Evolutionary conservation across 1,284 basidiomycete genomes (phyloP).

Genomic region (Coniophora puteana): DNA sequence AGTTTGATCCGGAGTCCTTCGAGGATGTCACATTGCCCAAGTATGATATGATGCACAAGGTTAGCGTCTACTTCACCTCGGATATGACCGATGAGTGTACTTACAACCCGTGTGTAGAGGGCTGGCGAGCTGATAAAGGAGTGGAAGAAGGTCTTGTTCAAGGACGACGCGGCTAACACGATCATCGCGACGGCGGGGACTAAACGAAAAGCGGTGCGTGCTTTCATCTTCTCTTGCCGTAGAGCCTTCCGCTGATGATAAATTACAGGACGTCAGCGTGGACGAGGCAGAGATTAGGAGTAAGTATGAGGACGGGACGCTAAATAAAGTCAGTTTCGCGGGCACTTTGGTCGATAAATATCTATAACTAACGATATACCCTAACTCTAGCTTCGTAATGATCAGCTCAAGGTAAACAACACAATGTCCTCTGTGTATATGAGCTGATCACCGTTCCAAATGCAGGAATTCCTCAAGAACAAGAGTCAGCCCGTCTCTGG

Average conservation of each 20-base stretch:
- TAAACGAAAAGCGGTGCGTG: conserved; percentile 69
- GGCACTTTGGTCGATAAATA: conserved; percentile 3
- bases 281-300: conserved; percentile 68
- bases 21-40: conserved; percentile 82
- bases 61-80: conserved; percentile 30
- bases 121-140: conserved; percentile 71
- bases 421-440: conserved; percentile 5
- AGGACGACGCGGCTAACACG: conserved; percentile 58
- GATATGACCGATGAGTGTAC: conserved; percentile 3
- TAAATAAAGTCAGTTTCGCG: conserved; percentile 56
- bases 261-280: conserved; percentile 48
- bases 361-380: conserved; percentile 12
- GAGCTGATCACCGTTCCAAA: conserved; percentile 4
- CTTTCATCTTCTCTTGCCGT: conserved; percentile 2
- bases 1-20: conserved; percentile 72
- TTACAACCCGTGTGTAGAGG: conserved; percentile 52
- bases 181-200: conserved; percentile 46
- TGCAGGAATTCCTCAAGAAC: conserved; percentile 64
- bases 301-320: conserved; percentile 51
- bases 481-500: conserved; percentile 59
- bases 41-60: conserved; percentile 77
- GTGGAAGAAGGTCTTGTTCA: conserved; percentile 70
- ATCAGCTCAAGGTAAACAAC: conserved; percentile 64
- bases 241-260: conserved; percentile 4
- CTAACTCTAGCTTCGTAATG: conserved; percentile 60